Evolutionary conservation across 805 yeast species (phyloP).

Genomic region (Yamadazyma nakazawae): DNA sequence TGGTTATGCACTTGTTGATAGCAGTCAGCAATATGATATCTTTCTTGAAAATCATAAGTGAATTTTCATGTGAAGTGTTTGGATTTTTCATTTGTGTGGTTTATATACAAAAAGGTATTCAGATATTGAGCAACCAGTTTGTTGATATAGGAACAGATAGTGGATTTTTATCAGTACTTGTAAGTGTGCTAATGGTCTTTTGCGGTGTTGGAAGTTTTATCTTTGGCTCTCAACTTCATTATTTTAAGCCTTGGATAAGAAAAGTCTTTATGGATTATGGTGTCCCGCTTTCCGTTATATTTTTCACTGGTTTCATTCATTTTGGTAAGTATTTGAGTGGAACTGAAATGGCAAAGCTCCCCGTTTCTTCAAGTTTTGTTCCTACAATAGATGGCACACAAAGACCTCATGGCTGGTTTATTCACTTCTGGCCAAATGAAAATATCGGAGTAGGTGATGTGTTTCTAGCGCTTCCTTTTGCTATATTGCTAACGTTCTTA

Average conservation of each 20-base stretch:
- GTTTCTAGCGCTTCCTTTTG: conserved; percentile 91
- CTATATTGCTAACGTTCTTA: conserved; percentile 73
- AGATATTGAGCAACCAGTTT: conserved; percentile 74
- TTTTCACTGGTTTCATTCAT: conserved; percentile 90
- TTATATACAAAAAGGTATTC: conserved; percentile 87
- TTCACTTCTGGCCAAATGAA: conserved; percentile 61
- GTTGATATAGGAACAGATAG: conserved; percentile 30
- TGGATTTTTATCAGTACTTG: conserved; percentile 73
- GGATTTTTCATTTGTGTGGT: conserved; percentile 88
- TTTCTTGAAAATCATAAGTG: conserved; percentile 66
- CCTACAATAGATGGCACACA: conserved; percentile 53
- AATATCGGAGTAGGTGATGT: conserved; percentile 67
- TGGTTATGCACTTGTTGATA: conserved; percentile 71
- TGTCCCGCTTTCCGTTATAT: conserved; percentile 76
- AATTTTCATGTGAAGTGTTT: conserved; percentile 87
- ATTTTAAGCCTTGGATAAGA: conserved; percentile 57
- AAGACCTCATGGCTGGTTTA: conserved; percentile 68
- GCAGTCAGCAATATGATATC: conserved; percentile 69
- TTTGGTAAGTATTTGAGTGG: conserved; percentile 74
- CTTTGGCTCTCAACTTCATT: conserved; percentile 60
- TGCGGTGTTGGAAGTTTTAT: conserved; percentile 64
- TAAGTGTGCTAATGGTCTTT: conserved; percentile 71
- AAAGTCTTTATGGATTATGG: conserved; percentile 83
- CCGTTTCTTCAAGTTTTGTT: conserved; percentile 65
- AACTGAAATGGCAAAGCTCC: conserved; percentile 59